phyloP scores from a whole-genome alignment of 176 grass and related monocot species.

The Luzula sylvatica region DNA sequence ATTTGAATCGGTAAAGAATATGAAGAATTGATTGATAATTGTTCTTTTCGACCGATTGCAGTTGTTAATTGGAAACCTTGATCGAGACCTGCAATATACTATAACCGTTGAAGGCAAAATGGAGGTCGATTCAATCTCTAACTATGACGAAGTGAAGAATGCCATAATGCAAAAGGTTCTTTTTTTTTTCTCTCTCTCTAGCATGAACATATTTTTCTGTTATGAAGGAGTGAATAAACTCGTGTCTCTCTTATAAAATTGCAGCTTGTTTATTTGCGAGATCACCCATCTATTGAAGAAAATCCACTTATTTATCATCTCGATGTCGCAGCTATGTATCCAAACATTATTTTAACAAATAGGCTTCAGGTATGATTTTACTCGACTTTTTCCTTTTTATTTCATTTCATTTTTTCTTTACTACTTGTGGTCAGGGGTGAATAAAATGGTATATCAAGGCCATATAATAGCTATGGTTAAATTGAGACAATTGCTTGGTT shows the following conservation, averaged over 20 bases:
- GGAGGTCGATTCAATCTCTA: slow-evolving; percentile 67
- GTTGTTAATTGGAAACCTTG: slow-evolving; percentile 88
- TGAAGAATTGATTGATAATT: not conserved
- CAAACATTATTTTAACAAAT: slow-evolving; percentile 99
- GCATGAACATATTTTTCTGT: not conserved
- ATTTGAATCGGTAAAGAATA: too few species aligned
- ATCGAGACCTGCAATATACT: slow-evolving; percentile 90
- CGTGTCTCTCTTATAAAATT: slow-evolving; percentile 24
- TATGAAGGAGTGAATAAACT: not conserved
- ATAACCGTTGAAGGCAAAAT: slow-evolving; percentile 90
- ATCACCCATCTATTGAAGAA: slow-evolving; percentile 81
- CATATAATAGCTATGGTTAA: not conserved
- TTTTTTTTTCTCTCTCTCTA: slow-evolving; percentile 14
- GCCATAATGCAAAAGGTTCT: slow-evolving; percentile 81
- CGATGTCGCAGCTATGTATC: slow-evolving; percentile 99
- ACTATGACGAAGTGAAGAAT: slow-evolving; percentile 98
- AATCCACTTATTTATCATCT: slow-evolving; percentile 96
- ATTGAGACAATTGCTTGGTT: too few species aligned
- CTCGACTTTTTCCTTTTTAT: not conserved
- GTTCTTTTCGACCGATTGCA: slow-evolving; percentile 32
- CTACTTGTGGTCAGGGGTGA: not conserved
- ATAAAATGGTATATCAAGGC: not conserved
- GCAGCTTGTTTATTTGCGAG: slow-evolving; percentile 78
- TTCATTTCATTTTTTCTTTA: not conserved
- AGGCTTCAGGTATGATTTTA: slow-evolving; percentile 73